Conservation (phyloP, 2,329 filamentous ascomycete genomes). For the Drechslerella dactyloides region DNA sequence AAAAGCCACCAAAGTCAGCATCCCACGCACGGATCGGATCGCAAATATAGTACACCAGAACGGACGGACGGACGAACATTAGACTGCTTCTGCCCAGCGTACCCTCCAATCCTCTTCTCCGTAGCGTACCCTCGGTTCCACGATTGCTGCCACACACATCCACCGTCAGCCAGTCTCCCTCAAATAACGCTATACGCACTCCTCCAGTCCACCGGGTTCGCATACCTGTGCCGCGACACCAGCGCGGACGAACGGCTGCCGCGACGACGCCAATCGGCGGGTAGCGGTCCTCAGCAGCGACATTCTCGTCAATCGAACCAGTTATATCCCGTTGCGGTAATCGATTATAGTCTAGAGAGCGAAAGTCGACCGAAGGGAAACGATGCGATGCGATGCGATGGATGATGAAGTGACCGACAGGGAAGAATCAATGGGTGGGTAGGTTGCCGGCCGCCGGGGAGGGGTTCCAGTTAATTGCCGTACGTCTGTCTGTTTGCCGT, state of each 20-base stretch:
- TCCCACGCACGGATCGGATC: constrained; percentile 3
- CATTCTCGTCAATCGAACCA: constrained; percentile 20
- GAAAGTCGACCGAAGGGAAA: constrained; percentile 8
- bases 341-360: constrained; percentile 16
- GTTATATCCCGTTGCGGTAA: constrained; percentile 5
- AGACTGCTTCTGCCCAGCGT: constrained; percentile 30
- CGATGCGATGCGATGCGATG: background rate
- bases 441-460: constrained; percentile 5
- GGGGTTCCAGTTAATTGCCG: background rate
- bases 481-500: constrained; percentile 5
- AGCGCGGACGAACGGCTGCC: constrained; percentile 45
- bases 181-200: background rate
- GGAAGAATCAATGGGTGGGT: background rate
- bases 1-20: constrained; percentile 18
- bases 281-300: constrained; percentile 40
- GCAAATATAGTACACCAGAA: background rate
- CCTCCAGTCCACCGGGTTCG: no score
- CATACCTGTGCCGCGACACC: constrained; percentile 42
- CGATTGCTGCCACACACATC: constrained; percentile 8
- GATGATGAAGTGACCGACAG: constrained; percentile 13
- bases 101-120: constrained; percentile 43
- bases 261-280: constrained; percentile 48
- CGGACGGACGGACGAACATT: constrained; percentile 28
- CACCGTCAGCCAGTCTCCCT: background rate
- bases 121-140: constrained; percentile 47